Evolutionary conservation across 164 flowering plant species (phyloP).

Genomic region (Umbilicus rupestris): DNA sequence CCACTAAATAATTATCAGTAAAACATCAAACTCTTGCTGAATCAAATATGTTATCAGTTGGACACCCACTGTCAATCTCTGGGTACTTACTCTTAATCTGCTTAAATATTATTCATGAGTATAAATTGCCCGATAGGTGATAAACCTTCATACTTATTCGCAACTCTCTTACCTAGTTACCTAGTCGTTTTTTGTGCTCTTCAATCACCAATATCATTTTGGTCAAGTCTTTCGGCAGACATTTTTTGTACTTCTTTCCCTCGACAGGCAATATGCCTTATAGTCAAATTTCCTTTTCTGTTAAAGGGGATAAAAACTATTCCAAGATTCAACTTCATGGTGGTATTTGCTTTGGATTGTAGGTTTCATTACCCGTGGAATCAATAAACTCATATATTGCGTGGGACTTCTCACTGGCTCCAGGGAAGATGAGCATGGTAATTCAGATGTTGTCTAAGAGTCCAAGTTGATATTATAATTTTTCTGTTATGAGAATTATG

Average conservation of each 20-base stretch:
- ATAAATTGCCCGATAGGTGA: no score
- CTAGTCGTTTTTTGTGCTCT: not conserved
- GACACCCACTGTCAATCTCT: not conserved
- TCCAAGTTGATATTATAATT: not conserved
- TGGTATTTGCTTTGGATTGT: slow-evolving; percentile 9
- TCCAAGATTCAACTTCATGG: not conserved
- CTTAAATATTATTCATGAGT: no score
- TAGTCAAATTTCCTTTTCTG: not conserved
- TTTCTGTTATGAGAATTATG: not conserved
- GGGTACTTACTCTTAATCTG: not conserved
- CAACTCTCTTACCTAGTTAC: not conserved
- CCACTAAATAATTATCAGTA: not conserved
- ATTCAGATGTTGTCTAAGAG: not conserved
- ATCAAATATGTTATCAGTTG: not conserved
- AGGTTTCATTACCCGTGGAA: slow-evolving; percentile 72
- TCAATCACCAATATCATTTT: not conserved
- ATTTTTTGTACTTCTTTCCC: not conserved
- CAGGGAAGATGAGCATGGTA: slow-evolving; percentile 77
- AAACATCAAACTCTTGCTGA: not conserved
- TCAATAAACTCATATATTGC: slow-evolving; percentile 87
- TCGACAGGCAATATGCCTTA: not conserved
- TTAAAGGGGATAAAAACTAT: not conserved
- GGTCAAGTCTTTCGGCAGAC: not conserved
- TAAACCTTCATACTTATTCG: no score
- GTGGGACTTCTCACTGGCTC: slow-evolving; percentile 85